phyloP scores from a whole-genome alignment of 2,329 filamentous ascomycete genomes.

The Septoria linicola region DNA sequence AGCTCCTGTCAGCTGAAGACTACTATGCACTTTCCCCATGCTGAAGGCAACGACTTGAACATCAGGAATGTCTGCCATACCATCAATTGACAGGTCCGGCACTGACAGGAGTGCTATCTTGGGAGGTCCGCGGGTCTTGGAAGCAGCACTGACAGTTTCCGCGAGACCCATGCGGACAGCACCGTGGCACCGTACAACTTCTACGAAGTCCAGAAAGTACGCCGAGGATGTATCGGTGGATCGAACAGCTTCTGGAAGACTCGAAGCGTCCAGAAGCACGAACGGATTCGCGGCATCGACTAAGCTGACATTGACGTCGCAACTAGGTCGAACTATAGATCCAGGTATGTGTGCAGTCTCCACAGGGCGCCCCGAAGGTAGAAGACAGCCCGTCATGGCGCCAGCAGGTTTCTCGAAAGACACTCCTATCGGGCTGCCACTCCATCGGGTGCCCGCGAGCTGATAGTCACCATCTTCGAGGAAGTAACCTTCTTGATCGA shows the following conservation, averaged over 20 bases:
- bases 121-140: slow-evolving; percentile 27
- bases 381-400: slow-evolving; percentile 26
- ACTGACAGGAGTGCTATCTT: slow-evolving; percentile 29
- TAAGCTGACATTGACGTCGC: slow-evolving; percentile 22
- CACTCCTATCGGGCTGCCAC: slow-evolving; percentile 25
- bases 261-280: slow-evolving; percentile 19
- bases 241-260: slow-evolving; percentile 17
- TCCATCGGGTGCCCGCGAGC: slow-evolving; percentile 20
- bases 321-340: slow-evolving; percentile 16
- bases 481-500: slow-evolving; percentile 30
- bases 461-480: slow-evolving; percentile 28
- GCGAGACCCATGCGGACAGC: slow-evolving; percentile 28
- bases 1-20: no score
- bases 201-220: slow-evolving; percentile 24
- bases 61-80: no score
- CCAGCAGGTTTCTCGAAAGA: slow-evolving; percentile 25
- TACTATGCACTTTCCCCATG: no score
- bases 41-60: no score
- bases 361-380: slow-evolving; percentile 21
- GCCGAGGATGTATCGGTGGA: slow-evolving; percentile 10
- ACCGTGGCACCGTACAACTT: slow-evolving; percentile 23
- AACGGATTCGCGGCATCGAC: slow-evolving; percentile 30
- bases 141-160: slow-evolving; percentile 24
- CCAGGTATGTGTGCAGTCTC: slow-evolving; percentile 25
- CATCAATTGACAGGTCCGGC: slow-evolving; percentile 16